Evolutionary conservation across 2,329 filamentous ascomycete genomes (phyloP).

Genomic region (Pestalotiopsis sp.): DNA sequence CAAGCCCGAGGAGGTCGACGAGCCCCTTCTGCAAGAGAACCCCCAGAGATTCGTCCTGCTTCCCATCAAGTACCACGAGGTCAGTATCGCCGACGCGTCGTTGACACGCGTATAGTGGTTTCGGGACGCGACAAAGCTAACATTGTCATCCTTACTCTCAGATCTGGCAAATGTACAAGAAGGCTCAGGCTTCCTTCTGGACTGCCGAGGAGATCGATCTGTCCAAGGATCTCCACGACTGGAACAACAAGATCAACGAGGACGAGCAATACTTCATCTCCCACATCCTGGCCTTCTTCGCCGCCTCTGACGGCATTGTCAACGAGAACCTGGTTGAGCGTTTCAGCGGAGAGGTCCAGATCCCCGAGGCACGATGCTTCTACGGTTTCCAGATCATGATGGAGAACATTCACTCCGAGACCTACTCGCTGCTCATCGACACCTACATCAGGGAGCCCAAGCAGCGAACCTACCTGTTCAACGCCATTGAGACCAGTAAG

Average conservation of each 20-base stretch:
- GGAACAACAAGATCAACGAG: slow-evolving; percentile 96
- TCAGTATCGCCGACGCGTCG: slow-evolving; percentile 55
- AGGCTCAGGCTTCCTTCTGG: slow-evolving; percentile 99
- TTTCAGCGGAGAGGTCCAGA: slow-evolving; percentile 95
- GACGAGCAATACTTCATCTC: slow-evolving; percentile 99
- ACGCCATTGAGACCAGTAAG: slow-evolving; percentile 96
- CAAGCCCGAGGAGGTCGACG: slow-evolving; percentile 72
- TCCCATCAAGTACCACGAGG: slow-evolving; percentile 99
- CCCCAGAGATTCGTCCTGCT: slow-evolving; percentile 95
- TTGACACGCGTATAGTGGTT: slow-evolving; percentile 69
- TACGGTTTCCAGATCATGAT: slow-evolving; percentile 99
- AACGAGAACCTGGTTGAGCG: slow-evolving; percentile 99
- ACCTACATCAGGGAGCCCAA: slow-evolving; percentile 98
- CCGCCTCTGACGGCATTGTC: slow-evolving; percentile 97
- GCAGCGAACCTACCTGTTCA: slow-evolving; percentile 93
- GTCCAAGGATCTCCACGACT: slow-evolving; percentile 98
- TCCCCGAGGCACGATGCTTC: slow-evolving; percentile 98
- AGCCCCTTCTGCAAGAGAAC: slow-evolving; percentile 95
- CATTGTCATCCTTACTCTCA: slow-evolving; percentile 39
- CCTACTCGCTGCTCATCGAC: slow-evolving; percentile 97
- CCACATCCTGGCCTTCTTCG: slow-evolving; percentile 98
- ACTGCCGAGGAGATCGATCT: slow-evolving; percentile 99
- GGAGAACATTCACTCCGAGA: slow-evolving; percentile 99
- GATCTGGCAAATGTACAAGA: slow-evolving; percentile 99
- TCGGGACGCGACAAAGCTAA: slow-evolving; percentile 36